Evolutionary conservation across 2,329 filamentous ascomycete species (phyloP), one percentile per base, ranked within the genome.

Genomic region (Ceratocystis albifundus): DNA sequence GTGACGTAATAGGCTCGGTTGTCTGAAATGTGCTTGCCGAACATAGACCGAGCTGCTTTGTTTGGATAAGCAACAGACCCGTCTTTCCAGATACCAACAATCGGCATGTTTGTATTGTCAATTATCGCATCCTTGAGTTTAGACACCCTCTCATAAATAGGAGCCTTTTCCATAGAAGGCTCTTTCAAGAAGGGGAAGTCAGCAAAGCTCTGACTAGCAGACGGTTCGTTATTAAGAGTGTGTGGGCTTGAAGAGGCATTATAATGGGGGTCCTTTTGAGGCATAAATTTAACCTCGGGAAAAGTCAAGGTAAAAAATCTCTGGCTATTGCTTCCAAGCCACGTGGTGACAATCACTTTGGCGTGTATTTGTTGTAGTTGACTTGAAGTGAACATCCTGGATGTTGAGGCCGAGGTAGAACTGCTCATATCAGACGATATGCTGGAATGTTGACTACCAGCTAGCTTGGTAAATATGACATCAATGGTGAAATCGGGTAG

Each of bases 11-110:
- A 0, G 74, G 72, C 57, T 17, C 59, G 22, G n/a, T 71, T 41
- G 22, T 66, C 53, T 45, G 78, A 76, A 2, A 75, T 74, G 15
- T 77, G 73, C 8, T 75, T 73, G 28, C 76, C 72, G 68, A 85
- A 79, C n/a, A 87, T 74, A 3, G 76, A 74, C 12, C 81, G 77
- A 12, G 82, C 82, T 3, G 87, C 87, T 70, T 82, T 83, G 71
- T 93, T 93, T 3, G 88, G 86, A 55, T 90, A 85, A 0, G 84
- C 85, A 61, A 90, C 84, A 61, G 83, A 87, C 65, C 87, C 84
- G 70, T 93, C 89, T 72, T 86, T 88, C 89, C 89, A 92, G 84
- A 91, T 88, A 28, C 87, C 86, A 57, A 91, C 77, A 25, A 90
- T 86, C 0, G 89, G 88, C 72, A 89, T 85, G 68, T 84, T 82